phyloP scores from a whole-genome alignment of 352 stramenopile genomes.

The Phytophthora foliorum region DNA sequence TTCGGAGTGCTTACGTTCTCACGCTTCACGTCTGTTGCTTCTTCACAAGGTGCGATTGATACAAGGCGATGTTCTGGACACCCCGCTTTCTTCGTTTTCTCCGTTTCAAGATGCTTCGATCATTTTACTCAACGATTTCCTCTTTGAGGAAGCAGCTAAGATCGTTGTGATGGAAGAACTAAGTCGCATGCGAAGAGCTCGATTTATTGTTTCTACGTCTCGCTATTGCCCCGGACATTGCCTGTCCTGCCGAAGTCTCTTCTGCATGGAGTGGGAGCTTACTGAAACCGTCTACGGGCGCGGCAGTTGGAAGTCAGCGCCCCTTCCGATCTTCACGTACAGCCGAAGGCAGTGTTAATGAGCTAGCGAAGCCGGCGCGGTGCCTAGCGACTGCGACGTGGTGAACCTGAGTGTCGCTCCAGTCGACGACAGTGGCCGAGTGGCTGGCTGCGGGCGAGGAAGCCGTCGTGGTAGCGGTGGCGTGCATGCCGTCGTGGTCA shows the following conservation, averaged over 20 bases:
- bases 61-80: conserved; percentile 1
- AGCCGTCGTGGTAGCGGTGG: background rate
- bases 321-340: conserved; percentile 1
- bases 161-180: conserved; percentile 3
- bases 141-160: conserved; percentile 11
- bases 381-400: no score
- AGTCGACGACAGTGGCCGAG: no score
- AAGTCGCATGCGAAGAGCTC: conserved; percentile 2
- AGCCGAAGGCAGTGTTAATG: background rate
- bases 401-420: no score
- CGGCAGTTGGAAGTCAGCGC: conserved; percentile 5
- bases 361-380: no score
- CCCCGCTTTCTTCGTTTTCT: background rate
- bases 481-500: no score
- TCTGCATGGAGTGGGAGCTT: conserved; percentile 5
- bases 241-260: background rate
- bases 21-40: background rate
- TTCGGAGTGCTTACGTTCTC: background rate
- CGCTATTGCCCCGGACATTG: conserved; percentile 14
- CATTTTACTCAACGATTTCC: conserved; percentile 8
- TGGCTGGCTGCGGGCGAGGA: no score
- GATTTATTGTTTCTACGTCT: conserved; percentile 18
- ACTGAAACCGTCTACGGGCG: background rate
- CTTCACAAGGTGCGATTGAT: conserved; percentile 5
- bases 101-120: conserved; percentile 4